Base-by-base conservation (phyloP, 1,284 basidiomycete species). In the Violaceomyces palustris region DNA sequence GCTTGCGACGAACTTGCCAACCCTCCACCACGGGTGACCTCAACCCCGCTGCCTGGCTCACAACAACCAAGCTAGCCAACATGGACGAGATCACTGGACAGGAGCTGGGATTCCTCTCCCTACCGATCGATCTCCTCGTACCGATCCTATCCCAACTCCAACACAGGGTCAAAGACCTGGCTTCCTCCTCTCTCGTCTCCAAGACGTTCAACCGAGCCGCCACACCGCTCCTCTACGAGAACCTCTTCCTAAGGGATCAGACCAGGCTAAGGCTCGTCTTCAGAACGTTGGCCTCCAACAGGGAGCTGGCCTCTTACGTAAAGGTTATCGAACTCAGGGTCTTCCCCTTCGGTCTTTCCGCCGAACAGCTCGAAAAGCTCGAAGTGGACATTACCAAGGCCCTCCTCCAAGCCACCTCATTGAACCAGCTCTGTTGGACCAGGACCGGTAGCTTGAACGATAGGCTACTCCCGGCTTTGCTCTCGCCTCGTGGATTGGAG, bases 381-480 rank as follows among this genome's bases (percentile, higher is more conserved):
- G 69, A 72, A 42, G 31, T 45, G 10, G 45, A 55, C 10, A 63
- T 72, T 19, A 49, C 54, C 12, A 34, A 24, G 1, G 44, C 58
- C 0, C 52, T 72, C 28, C 21, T 31, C 15, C 31, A 56, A 21
- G 57, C 61, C 4, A 30, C 32, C 28, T 46, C 61, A 22, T 43
- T 72, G 8, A 42, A 50, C 15, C 51, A 50, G 30, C 55, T 72
- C 31, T 49, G 50, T 21, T 72, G 69, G 69, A 72, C 69, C 11
- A 33, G 69, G 26, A 64, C 66, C 6, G 69, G 69, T 21, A 69
- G 66, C 23, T 43, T 72, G 29, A 67, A 58, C 29, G 58, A 69
- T 26, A 54, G 67, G 14, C 27, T 67, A 7, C 21, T 69, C n/a
- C 50, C 46, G 25, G 38, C 48, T 24, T 34, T 56, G n/a, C 51